These are phyloP conservation scores for Colletotrichum spaethianum DNA, from an alignment of 2,329 filamentous ascomycete genomes.

Conservation along the genomic window DNA sequence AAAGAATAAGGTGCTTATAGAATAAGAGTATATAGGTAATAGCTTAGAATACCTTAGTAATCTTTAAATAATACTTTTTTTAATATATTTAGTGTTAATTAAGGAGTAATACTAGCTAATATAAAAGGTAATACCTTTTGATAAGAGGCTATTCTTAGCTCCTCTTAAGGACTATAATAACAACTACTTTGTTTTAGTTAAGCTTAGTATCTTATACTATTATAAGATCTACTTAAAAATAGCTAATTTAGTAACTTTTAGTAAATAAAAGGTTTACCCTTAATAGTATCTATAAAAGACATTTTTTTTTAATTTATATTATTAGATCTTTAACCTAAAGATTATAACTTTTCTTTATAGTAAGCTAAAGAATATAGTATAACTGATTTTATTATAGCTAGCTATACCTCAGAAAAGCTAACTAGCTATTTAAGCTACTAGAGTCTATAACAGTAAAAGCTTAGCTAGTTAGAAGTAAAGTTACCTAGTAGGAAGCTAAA, in stretches of 20 bases:
- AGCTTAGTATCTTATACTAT: not conserved
- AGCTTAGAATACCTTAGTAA: not conserved
- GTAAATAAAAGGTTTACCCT: not conserved
- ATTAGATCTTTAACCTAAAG: not conserved
- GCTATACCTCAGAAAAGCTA: not conserved
- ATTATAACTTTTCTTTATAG: not conserved
- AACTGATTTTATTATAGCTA: not conserved
- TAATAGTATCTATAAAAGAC: not conserved
- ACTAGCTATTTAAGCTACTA: not conserved
- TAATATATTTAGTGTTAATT: not conserved
- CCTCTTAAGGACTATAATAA: too few relatives aligned
- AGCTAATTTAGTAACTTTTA: not conserved
- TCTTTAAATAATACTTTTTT: not conserved
- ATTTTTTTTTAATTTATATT: not conserved
- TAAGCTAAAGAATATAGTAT: not conserved
- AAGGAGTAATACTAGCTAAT: too few relatives aligned
- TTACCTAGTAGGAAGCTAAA: not conserved
- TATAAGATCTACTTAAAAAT: not conserved
- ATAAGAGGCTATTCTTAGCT: too few relatives aligned
- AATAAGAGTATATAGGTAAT: not conserved
- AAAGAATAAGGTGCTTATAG: not conserved
- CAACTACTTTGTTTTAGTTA: too few relatives aligned
- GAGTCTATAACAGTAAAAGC: not conserved
- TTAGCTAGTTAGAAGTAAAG: not conserved
- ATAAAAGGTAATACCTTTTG: too few relatives aligned